These are phyloP conservation scores for Eimeria sp. DNA, from an alignment of 169 alveolate genomes.

Conservation along the genomic window DNA sequence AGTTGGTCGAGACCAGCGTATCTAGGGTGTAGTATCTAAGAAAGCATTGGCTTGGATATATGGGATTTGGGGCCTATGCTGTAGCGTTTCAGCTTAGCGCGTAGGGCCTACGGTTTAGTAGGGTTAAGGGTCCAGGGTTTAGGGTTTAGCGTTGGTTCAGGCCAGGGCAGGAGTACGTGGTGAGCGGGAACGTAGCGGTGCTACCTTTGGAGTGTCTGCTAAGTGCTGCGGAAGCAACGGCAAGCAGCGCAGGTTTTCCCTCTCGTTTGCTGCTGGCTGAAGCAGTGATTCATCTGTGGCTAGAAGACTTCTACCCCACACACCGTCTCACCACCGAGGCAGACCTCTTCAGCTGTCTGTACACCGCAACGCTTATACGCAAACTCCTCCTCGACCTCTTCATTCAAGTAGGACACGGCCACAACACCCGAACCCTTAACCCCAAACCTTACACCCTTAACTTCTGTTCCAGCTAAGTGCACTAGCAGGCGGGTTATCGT, in stretches of 20 bases:
- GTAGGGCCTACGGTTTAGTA: not conserved
- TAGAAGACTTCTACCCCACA: slow-evolving; percentile 14
- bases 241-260: not conserved
- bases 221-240: slow-evolving; percentile 7
- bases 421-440: not conserved
- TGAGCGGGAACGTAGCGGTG: slow-evolving; percentile 57
- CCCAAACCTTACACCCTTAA: not conserved
- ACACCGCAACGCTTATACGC: not conserved
- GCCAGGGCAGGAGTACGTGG: slow-evolving; percentile 22
- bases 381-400: slow-evolving; percentile 63
- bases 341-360: not conserved
- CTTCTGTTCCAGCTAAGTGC: too few species aligned
- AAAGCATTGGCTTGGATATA: too few species aligned
- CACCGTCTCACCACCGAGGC: not conserved
- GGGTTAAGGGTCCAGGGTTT: not conserved
- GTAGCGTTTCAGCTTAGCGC: too few species aligned
- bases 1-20: too few species aligned
- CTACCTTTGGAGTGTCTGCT: slow-evolving; percentile 58
- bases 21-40: too few species aligned
- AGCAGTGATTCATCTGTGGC: slow-evolving; percentile 12
- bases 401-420: slow-evolving; percentile 4
- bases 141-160: slow-evolving; percentile 58
- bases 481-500: too few species aligned
- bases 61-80: too few species aligned
- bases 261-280: slow-evolving; percentile 54